Conservation (phyloP, 176 grass and related monocot genomes). For the Tillandsia leiboldiana region DNA sequence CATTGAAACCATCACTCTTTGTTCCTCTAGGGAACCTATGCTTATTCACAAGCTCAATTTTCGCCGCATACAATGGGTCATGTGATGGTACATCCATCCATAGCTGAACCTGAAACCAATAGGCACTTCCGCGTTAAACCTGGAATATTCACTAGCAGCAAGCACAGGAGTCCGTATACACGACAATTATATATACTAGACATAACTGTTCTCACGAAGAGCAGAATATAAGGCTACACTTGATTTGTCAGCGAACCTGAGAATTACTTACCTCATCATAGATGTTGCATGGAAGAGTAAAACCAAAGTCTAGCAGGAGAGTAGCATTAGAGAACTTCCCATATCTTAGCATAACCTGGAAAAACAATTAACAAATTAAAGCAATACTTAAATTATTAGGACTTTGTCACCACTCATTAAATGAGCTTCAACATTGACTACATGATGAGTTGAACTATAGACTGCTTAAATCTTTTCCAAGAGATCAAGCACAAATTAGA, state of each 20-base stretch:
- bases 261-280: constrained; percentile 76
- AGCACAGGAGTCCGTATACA: neutral
- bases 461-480: too few species aligned
- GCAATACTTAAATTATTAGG: neutral
- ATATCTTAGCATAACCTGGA: constrained; percentile 82
- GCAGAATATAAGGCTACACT: neutral
- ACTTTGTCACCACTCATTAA: too few species aligned
- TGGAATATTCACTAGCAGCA: neutral
- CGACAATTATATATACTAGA: neutral
- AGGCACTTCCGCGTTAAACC: neutral
- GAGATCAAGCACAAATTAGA: too few species aligned
- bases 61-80: constrained; percentile 43
- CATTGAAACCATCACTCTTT: constrained; percentile 15
- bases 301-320: constrained; percentile 64
- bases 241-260: constrained; percentile 4
- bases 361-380: constrained; percentile 18
- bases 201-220: neutral
- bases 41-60: constrained; percentile 38
- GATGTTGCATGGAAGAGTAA: constrained; percentile 59
- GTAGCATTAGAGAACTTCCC: constrained; percentile 67
- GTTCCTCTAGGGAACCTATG: constrained; percentile 32
- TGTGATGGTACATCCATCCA: constrained; percentile 37
- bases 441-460: too few species aligned
- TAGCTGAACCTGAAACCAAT: constrained; percentile 42
- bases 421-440: too few species aligned